Conservation (phyloP, 306 rosid species). For the Erythrophleum fordii region DNA sequence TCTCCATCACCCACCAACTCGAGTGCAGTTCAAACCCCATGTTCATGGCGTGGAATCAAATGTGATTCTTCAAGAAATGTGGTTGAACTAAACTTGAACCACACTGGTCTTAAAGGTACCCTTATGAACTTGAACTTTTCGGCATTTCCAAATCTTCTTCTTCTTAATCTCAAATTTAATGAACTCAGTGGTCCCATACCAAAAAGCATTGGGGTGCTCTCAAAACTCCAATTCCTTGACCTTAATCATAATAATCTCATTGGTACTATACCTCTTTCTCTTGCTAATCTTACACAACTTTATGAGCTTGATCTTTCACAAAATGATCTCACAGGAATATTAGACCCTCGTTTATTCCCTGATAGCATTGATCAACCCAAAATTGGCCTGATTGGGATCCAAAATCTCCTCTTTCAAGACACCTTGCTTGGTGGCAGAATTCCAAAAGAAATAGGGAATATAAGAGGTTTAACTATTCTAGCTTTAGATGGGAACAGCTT, state of each 20-base stretch:
- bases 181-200: background rate
- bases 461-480: background rate
- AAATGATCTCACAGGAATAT: too few species aligned
- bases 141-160: conserved; percentile 48
- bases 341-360: too few species aligned
- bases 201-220: conserved; percentile 1
- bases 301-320: conserved; percentile 28
- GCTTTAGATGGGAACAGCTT: background rate
- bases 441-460: background rate
- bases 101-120: conserved; percentile 16
- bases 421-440: background rate
- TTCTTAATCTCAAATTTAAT: conserved; percentile 43
- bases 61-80: background rate
- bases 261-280: conserved; percentile 45
- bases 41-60: background rate
- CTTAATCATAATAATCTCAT: conserved; percentile 42
- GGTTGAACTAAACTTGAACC: background rate
- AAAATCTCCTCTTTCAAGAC: too few species aligned
- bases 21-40: background rate
- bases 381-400: too few species aligned
- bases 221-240: conserved; percentile 50
- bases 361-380: too few species aligned
- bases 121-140: conserved; percentile 45
- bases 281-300: conserved; percentile 47
- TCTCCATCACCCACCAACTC: background rate